Evolutionary conservation across 2,329 filamentous ascomycete species (phyloP).

Genomic region (Nemania abortiva): DNA sequence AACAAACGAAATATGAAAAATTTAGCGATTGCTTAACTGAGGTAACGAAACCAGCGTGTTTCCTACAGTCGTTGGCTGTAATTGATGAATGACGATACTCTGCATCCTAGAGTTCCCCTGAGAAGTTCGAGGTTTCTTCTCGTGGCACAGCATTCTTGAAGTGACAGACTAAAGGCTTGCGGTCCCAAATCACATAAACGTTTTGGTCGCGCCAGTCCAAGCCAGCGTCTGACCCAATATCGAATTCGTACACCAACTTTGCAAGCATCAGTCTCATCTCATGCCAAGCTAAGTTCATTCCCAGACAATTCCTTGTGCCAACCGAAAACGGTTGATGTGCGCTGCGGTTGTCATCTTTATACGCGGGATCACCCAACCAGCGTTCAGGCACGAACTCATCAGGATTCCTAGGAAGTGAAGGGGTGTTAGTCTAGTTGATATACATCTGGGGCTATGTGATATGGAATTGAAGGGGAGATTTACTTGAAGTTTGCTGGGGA

Average conservation of each 20-base stretch:
- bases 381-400: constrained; percentile 43
- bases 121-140: neutral
- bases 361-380: constrained; percentile 42
- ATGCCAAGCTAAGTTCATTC: constrained; percentile 41
- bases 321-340: constrained; percentile 42
- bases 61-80: neutral
- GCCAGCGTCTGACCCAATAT: constrained; percentile 36
- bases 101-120: neutral
- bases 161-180: constrained; percentile 32
- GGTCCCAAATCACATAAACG: constrained; percentile 35
- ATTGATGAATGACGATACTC: neutral
- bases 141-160: constrained; percentile 14
- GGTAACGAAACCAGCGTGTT: neutral
- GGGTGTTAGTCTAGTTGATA: neutral
- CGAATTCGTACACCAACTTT: constrained; percentile 38
- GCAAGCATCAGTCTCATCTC: constrained; percentile 42
- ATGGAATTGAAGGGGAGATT: neutral
- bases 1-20: neutral
- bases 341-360: constrained; percentile 40
- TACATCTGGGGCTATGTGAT: neutral
- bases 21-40: constrained; percentile 5
- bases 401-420: constrained; percentile 26
- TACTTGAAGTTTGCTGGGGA: constrained; percentile 34
- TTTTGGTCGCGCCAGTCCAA: constrained; percentile 39
- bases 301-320: constrained; percentile 44